Evolutionary conservation across 208 protist species (phyloP).

Genomic region (Acanthamoeba royreba): DNA sequence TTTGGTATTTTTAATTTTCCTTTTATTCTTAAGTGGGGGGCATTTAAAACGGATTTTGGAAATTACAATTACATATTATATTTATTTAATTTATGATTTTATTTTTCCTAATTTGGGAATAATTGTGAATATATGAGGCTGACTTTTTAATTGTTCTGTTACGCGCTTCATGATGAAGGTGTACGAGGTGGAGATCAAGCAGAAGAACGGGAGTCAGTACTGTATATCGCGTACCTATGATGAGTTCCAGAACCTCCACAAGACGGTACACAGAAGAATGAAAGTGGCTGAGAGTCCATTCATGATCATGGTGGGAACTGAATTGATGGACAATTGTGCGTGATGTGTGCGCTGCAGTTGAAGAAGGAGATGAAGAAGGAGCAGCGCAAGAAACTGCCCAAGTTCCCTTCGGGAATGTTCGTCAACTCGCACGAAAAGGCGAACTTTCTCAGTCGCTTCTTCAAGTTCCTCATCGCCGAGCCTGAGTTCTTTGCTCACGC

Average conservation of each 20-base stretch:
- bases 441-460: background rate
- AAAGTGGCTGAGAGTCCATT: too few species aligned
- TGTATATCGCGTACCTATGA: background rate
- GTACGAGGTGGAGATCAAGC: background rate
- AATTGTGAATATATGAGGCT: background rate
- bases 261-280: too few species aligned
- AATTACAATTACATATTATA: too few species aligned
- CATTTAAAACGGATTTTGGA: too few species aligned
- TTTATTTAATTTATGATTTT: too few species aligned
- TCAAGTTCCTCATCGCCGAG: background rate
- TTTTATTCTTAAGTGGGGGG: background rate
- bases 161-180: background rate
- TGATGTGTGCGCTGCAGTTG: too few species aligned
- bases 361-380: background rate
- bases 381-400: background rate
- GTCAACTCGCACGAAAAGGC: background rate
- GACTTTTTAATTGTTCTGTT: background rate
- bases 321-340: too few species aligned
- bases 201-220: background rate
- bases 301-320: too few species aligned
- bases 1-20: background rate
- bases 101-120: too few species aligned
- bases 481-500: background rate
- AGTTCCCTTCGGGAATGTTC: background rate
- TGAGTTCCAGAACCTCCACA: background rate